Base-by-base conservation (phyloP, 2,329 filamentous ascomycete genomes). In the Fusarium falciforme region DNA sequence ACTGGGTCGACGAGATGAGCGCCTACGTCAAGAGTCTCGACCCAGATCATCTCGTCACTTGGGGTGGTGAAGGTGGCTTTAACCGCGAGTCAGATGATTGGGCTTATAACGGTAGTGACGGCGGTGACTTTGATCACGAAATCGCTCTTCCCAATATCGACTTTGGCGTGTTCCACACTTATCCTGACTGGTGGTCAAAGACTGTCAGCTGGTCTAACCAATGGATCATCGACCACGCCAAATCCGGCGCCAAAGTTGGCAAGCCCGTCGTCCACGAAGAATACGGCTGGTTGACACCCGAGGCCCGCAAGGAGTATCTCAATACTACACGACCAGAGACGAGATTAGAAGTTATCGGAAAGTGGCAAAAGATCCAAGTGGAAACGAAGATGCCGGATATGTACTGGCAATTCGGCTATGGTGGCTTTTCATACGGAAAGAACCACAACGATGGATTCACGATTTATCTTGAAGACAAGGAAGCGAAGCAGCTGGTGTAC, bases 21-120 rank as follows among this genome's bases (percentile, higher is more conserved):
- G 81, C 84, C 10, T 92, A 91, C 75, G 89, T 93, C 79, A 92
- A 92, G 79, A 87, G 84, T 4, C 81, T 93, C 7, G 91, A 93
- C 76, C 73, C 85, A 2, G 79, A 86, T 55, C 91, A 92, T 79
- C 87, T 92, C 85, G 90, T 92, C 44, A 87, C 88, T 0, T 85
- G 91, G 22, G 90, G 91, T 17, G 90, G 92, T 72, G 91, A 85
- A 65, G 83, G 83, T 29, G 90, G 87, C 63, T 89, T 89, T 80
- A 86, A 87, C 77, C 73, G 79, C 49, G 76, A 77, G 6, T 83
- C 81, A 12, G 80, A 82, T 47, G 86, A 88, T 74, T 85, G 84
- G 80, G 80, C 82, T 8, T 88, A 87, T 78, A 85, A 84, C 71
- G 85, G 85, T 20, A 78, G 79, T 35, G 87, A 89, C 71, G 88